Evolutionary conservation across 148 eudicot species (phyloP), one percentile per base, ranked within the genome.

Genomic region (Rhododendron mucronatum): DNA sequence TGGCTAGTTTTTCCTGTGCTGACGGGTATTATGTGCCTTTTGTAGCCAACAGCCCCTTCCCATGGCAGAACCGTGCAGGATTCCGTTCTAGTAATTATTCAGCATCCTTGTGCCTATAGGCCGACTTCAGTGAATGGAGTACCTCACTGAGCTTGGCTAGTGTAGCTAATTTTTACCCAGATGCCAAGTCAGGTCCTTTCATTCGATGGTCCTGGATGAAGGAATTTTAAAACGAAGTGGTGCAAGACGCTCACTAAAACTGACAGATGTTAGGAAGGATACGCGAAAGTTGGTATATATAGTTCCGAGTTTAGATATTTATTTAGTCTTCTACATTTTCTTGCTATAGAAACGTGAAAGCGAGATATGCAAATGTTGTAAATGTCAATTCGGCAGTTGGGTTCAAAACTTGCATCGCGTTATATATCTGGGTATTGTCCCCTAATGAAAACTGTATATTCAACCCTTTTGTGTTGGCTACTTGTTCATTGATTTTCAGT

Each of bases 11-110:
- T 48, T 30, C 74, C 65, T 90, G 73, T 51, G 13, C 78, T 71
- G 76, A 75, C 53, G 3, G 33, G 33, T 44, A 47, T 21, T n/a
- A 50, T 67, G 21, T 86, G 20, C 5, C 33, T 86, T 55, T 53
- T 91, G 91, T 44, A 97, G 99, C 94, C 98, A 84, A 91, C 95
- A 69, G 82, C 90, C 23, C 81, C 82, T 84, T 88, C 90, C 1
- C 67, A 61, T 2, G 89, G 88, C 47, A 85, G 90, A 86, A 88
- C 88, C 84, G 82, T 88, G 15, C 89, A 91, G 87, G 92, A 92
- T 80, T 90, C 93, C 5, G 83, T 93, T 44, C 84, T 95, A 78
- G 93, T 97, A 4, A 88, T 97, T 85, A 93, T 97, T 86, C 98
- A 93, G 88, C 97, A 96, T 65, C 99, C 99, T 39, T 87, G 87